A percentile compares a stretch with the other conserved stretches of the same genome.
These are phyloP conservation scores for Lentinula raphanica DNA, from an alignment of 768 basidiomycete species.

Conservation along the genomic window DNA sequence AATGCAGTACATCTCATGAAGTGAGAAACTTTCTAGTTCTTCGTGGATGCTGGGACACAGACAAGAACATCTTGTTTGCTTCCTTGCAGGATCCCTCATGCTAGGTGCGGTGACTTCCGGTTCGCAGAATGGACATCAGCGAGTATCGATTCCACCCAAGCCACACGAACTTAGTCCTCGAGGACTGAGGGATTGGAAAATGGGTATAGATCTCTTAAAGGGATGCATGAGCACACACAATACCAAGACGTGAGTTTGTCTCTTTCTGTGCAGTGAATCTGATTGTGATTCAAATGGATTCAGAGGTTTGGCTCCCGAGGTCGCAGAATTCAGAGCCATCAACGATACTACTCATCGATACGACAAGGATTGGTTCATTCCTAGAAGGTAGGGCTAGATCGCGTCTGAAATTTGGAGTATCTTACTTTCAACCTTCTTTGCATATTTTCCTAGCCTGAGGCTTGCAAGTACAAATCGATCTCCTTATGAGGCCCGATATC, in stretches of 20 bases:
- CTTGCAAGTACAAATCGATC: neutral
- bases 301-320: slow-evolving; percentile 59
- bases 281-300: neutral
- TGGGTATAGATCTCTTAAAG: slow-evolving; percentile 57
- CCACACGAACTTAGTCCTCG: slow-evolving; percentile 34
- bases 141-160: slow-evolving; percentile 44
- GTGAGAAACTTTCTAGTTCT: slow-evolving; percentile 17
- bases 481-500: slow-evolving; percentile 64
- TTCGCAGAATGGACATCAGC: slow-evolving; percentile 22
- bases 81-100: slow-evolving; percentile 72
- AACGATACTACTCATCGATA: slow-evolving; percentile 21
- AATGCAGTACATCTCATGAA: slow-evolving; percentile 35
- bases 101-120: slow-evolving; percentile 62
- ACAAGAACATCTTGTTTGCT: slow-evolving; percentile 81
- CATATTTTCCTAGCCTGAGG: neutral
- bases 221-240: slow-evolving; percentile 63
- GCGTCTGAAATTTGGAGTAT: neutral
- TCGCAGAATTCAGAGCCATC: slow-evolving; percentile 51
- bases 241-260: slow-evolving; percentile 40
- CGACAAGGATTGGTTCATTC: slow-evolving; percentile 65
- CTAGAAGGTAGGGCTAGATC: slow-evolving; percentile 22
- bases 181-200: slow-evolving; percentile 54
- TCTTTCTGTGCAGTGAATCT: slow-evolving; percentile 20
- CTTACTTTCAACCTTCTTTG: too few relatives aligned
- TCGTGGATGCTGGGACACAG: slow-evolving; percentile 49